phyloP scores from a whole-genome alignment of 768 basidiomycete genomes.

The Suillus lakei region DNA sequence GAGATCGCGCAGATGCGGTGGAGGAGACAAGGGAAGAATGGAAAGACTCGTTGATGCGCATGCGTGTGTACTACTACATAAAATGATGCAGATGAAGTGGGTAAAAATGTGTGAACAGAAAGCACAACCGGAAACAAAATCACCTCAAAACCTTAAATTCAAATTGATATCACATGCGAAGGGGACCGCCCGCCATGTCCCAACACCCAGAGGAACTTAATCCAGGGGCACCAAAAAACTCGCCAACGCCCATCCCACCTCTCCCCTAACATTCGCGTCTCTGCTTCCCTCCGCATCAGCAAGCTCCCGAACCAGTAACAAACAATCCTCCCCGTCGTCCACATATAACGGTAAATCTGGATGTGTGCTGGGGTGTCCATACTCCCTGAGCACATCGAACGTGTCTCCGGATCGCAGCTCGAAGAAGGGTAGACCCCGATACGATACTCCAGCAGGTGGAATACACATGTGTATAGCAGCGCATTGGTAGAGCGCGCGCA shows the following conservation, averaged over 20 bases:
- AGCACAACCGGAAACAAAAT: neutral
- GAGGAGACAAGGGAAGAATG: neutral
- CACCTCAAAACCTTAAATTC: neutral
- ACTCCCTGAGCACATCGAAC: constrained; percentile 73
- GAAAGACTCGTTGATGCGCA: neutral
- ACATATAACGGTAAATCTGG: constrained; percentile 76
- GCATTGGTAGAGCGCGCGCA: constrained; percentile 66
- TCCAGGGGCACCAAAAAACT: constrained; percentile 76
- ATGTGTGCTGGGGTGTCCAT: constrained; percentile 78
- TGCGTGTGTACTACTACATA: constrained; percentile 2
- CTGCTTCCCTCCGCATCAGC: constrained; percentile 9
- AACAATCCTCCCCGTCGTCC: constrained; percentile 77
- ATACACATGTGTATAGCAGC: constrained; percentile 70
- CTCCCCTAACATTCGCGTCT: constrained; percentile 32
- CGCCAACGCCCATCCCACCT: constrained; percentile 81
- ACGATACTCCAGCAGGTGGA: constrained; percentile 66
- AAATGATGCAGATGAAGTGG: constrained; percentile 1
- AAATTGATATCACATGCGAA: neutral
- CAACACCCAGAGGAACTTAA: constrained; percentile 13
- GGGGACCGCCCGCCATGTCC: neutral
- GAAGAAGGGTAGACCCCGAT: constrained; percentile 81
- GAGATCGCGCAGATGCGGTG: neutral
- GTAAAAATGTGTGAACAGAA: neutral
- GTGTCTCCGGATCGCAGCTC: constrained; percentile 63
- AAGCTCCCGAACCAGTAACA: constrained; percentile 68